phyloP scores from a whole-genome alignment of 805 yeast species.

The Komagataella mondaviorum region DNA sequence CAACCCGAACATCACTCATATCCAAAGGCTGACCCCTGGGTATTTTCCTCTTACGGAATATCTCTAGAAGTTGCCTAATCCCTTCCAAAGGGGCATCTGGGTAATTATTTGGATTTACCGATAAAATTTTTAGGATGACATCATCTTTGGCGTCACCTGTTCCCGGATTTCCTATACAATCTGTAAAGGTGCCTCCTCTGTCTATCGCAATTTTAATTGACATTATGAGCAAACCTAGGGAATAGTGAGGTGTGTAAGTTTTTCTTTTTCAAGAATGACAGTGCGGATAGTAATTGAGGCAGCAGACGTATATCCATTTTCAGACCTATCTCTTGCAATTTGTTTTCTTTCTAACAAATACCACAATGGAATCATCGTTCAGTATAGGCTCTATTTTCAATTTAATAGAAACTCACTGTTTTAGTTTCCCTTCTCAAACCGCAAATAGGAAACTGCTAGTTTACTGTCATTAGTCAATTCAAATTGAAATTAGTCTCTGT shows the following conservation, averaged over 20 bases:
- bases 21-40: constrained; percentile 51
- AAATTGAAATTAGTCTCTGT: too few relatives aligned
- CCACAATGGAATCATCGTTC: too few relatives aligned
- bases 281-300: too few relatives aligned
- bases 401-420: too few relatives aligned
- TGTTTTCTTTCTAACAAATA: too few relatives aligned
- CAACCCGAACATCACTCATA: constrained; percentile 46
- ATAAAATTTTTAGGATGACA: constrained; percentile 61
- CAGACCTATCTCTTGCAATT: too few relatives aligned
- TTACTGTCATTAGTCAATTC: too few relatives aligned
- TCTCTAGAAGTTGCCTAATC: constrained; percentile 63
- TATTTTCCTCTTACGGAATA: constrained; percentile 35
- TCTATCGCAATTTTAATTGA: constrained; percentile 5
- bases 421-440: too few relatives aligned
- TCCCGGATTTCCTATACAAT: constrained; percentile 43
- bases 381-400: too few relatives aligned
- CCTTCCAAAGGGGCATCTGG: constrained; percentile 91
- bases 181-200: constrained; percentile 91
- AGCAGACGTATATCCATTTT: too few relatives aligned
- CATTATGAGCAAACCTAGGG: background rate
- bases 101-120: constrained; percentile 83
- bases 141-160: constrained; percentile 37
- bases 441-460: too few relatives aligned
- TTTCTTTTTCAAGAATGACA: too few relatives aligned
- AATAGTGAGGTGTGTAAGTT: background rate